Evolutionary conservation across 352 stramenopile genomes (phyloP), one percentile per base, ranked within the genome.

Genomic region (Vaucheria bursata): DNA sequence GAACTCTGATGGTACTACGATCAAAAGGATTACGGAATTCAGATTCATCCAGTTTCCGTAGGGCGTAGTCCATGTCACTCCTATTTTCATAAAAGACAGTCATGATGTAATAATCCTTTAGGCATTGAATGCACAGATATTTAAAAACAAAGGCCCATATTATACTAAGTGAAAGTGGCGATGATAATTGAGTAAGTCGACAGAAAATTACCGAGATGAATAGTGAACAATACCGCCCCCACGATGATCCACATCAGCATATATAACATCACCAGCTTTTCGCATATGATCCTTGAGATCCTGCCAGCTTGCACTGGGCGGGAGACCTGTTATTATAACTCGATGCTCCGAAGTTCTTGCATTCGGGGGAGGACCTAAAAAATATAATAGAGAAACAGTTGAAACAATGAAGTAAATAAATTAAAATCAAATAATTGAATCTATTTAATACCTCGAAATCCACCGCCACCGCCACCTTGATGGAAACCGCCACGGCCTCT

Each of bases 261-360:
- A 83, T 0, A 75, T 75, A 4, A 71, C 66, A 38, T 83, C 78
- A 34, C 78, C 78, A 29, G 78, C 78, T 69, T 83, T 83, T 6
- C 79, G 67, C 79, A 85, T 85, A 65, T 85, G 79, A 72, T 85
- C 79, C 76, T 85, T 85, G 18, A 85, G 59, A 37, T 85, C 79
- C 66, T 85, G 79, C 79, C 79, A 85, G 69, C 74, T 83, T 18
- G 79, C 79, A 50, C 71, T 80, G 12, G 79, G 79, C 37, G 79
- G 79, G 25, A 85, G 77, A 1, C 75, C 79, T 29, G 79, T 85
- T 1, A 85, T 67, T 36, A 85, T 85, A 32, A 85, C 71, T 18
- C 75, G 45, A 49, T 76, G 79, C 38, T 85, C 79, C 34, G 79
- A 79, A n/a, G n/a, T n/a, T n/a, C n/a, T n/a, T n/a, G n/a, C n/a